phyloP scores from a whole-genome alignment of 2,329 filamentous ascomycete genomes.

The Cordyceps militaris region DNA sequence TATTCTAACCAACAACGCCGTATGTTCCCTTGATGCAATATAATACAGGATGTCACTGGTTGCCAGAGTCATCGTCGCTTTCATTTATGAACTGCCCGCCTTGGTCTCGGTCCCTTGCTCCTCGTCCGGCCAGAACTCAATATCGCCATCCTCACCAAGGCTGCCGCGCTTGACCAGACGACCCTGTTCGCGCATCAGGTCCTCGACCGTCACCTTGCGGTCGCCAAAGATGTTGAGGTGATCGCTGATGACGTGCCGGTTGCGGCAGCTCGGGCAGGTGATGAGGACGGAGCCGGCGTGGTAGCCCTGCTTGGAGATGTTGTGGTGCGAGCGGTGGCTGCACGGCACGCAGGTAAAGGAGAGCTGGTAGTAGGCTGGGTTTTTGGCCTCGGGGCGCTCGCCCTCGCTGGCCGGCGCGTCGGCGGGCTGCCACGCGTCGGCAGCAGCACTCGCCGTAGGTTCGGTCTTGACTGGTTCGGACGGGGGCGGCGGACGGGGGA shows the following conservation, averaged over 20 bases:
- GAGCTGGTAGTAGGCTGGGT: slow-evolving; percentile 70
- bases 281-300: slow-evolving; percentile 85
- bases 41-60: not conserved
- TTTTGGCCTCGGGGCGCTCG: slow-evolving; percentile 24
- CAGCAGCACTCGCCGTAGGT: not conserved
- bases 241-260: slow-evolving; percentile 86
- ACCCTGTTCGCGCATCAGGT: slow-evolving; percentile 70
- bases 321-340: slow-evolving; percentile 70
- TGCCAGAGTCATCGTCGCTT: not conserved
- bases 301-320: slow-evolving; percentile 89
- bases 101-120: slow-evolving; percentile 20
- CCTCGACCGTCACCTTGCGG: slow-evolving; percentile 62
- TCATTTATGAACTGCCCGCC: slow-evolving; percentile 12
- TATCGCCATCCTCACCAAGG: slow-evolving; percentile 69
- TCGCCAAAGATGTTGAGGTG: slow-evolving; percentile 76
- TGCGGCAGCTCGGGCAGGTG: slow-evolving; percentile 77
- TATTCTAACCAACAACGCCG: slow-evolving; percentile 6
- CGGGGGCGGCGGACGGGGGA: slow-evolving; percentile 27
- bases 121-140: slow-evolving; percentile 87
- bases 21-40: not conserved
- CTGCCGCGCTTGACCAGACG: slow-evolving; percentile 64
- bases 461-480: not conserved
- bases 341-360: slow-evolving; percentile 93
- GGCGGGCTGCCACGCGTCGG: slow-evolving; percentile 5
- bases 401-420: slow-evolving; percentile 24